Evolutionary conservation across 495 filamentous ascomycete species (phyloP).

Genomic region (Penicillium egyptiacum): DNA sequence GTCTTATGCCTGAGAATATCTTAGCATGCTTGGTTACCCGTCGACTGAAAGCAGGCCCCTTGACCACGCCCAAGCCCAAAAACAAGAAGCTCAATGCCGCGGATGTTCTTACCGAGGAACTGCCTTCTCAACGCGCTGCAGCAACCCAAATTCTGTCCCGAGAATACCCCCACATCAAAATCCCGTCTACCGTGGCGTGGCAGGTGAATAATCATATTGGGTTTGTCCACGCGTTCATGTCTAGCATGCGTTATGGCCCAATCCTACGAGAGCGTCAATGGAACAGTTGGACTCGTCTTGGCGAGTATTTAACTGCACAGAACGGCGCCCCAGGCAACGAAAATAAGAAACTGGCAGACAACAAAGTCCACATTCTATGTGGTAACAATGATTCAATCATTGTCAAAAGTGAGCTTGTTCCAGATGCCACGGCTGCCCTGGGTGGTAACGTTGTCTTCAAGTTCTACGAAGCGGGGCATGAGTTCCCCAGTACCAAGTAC

Average conservation of each 20-base stretch:
- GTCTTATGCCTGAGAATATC: slow-evolving; percentile 58
- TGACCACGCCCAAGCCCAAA: slow-evolving; percentile 39
- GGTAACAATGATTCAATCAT: slow-evolving; percentile 56
- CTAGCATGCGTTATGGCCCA: slow-evolving; percentile 57
- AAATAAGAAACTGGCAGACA: slow-evolving; percentile 38
- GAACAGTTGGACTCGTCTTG: slow-evolving; percentile 58
- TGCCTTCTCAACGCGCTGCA: slow-evolving; percentile 34
- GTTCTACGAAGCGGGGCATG: slow-evolving; percentile 56
- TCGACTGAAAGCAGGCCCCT: slow-evolving; percentile 51
- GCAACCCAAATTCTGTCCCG: slow-evolving; percentile 46
- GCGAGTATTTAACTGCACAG: slow-evolving; percentile 47
- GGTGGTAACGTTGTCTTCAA: slow-evolving; percentile 50
- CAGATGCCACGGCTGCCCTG: slow-evolving; percentile 51
- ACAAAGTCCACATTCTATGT: slow-evolving; percentile 56
- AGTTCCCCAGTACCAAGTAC: slow-evolving; percentile 56
- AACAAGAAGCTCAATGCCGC: slow-evolving; percentile 33
- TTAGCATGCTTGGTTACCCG: slow-evolving; percentile 52
- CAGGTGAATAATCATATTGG: slow-evolving; percentile 56
- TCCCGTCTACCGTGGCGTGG: slow-evolving; percentile 52
- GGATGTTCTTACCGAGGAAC: slow-evolving; percentile 41
- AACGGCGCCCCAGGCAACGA: slow-evolving; percentile 24
- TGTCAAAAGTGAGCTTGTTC: slow-evolving; percentile 54
- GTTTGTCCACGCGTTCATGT: slow-evolving; percentile 58
- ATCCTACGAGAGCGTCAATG: slow-evolving; percentile 48
- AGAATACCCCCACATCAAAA: slow-evolving; percentile 44